Evolutionary conservation across 345 rosid genomes (phyloP).

Genomic region (Kandelia obovata): DNA sequence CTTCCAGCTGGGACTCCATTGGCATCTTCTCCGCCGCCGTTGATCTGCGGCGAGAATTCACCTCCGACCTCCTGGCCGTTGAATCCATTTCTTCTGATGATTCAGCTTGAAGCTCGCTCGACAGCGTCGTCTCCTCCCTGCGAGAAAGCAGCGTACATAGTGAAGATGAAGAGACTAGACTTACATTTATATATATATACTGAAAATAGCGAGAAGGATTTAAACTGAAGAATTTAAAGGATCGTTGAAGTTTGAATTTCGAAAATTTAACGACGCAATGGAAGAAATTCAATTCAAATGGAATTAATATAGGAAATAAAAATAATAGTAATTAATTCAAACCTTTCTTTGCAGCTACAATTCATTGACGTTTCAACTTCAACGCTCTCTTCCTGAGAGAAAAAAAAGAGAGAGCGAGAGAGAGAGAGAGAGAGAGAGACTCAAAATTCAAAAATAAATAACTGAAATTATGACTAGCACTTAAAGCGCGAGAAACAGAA

Average conservation of each 20-base stretch:
- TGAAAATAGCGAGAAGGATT: background rate
- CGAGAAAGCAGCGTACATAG: background rate
- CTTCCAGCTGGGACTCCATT: constrained; percentile 53
- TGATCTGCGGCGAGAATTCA: constrained; percentile 35
- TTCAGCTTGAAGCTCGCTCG: constrained; percentile 29
- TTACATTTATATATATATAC: background rate
- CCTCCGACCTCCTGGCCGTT: constrained; percentile 29
- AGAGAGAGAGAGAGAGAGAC: background rate
- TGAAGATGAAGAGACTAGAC: background rate
- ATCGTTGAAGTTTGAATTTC: constrained; percentile 27
- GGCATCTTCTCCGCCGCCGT: constrained; percentile 41
- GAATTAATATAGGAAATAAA: background rate
- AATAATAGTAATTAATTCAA: background rate
- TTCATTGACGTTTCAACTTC: constrained; percentile 55
- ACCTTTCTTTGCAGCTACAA: constrained; percentile 43
- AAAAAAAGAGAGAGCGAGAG: constrained; percentile 1
- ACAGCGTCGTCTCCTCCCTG: constrained; percentile 44
- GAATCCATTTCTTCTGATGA: constrained; percentile 39
- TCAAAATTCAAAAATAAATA: constrained; percentile 11
- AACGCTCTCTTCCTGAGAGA: constrained; percentile 41
- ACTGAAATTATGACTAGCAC: constrained; percentile 18
- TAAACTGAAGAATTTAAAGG: constrained; percentile 14
- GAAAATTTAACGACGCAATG: constrained; percentile 22
- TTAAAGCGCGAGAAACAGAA: constrained; percentile 30
- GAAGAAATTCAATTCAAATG: background rate